A percentile compares a stretch with the other conserved stretches of the same genome.
Evolutionary conservation across 176 grass and related monocot genomes (phyloP).

Genomic region (Elaeis guineensis): DNA sequence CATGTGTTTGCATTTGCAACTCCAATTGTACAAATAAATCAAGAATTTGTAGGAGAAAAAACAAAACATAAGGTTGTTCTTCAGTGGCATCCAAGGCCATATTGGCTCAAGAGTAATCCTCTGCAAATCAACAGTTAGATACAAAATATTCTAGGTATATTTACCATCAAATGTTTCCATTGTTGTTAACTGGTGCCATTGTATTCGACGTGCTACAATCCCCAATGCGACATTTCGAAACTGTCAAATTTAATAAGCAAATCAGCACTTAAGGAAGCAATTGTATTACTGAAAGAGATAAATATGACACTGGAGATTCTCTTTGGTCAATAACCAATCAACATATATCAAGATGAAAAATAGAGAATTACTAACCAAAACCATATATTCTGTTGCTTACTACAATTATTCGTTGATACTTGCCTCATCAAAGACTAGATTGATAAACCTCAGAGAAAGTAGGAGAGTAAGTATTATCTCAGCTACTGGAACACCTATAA

Average conservation of each 20-base stretch:
- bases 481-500: slow-evolving; percentile 65
- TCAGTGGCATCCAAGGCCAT: too few species aligned
- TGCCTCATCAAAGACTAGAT: slow-evolving; percentile 96
- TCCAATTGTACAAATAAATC: too few species aligned
- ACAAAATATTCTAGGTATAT: too few species aligned
- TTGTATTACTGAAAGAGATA: slow-evolving; percentile 4
- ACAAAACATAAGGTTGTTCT: too few species aligned
- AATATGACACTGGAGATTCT: neutral
- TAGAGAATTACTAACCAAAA: too few species aligned
- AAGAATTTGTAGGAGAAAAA: too few species aligned
- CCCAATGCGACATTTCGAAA: slow-evolving; percentile 76
- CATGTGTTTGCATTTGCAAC: too few species aligned
- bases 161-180: slow-evolving; percentile 92
- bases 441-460: slow-evolving; percentile 92
- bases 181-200: slow-evolving; percentile 51
- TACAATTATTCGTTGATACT: slow-evolving; percentile 4
- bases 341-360: too few species aligned
- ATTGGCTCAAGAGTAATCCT: too few species aligned
- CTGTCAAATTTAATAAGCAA: slow-evolving; percentile 22
- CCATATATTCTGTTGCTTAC: neutral
- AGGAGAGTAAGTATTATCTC: slow-evolving; percentile 90
- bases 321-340: neutral
- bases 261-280: neutral
- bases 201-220: slow-evolving; percentile 68
- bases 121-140: too few species aligned